phyloP scores from a whole-genome alignment of 345 rosid genomes.

The Luvunga scandens region DNA sequence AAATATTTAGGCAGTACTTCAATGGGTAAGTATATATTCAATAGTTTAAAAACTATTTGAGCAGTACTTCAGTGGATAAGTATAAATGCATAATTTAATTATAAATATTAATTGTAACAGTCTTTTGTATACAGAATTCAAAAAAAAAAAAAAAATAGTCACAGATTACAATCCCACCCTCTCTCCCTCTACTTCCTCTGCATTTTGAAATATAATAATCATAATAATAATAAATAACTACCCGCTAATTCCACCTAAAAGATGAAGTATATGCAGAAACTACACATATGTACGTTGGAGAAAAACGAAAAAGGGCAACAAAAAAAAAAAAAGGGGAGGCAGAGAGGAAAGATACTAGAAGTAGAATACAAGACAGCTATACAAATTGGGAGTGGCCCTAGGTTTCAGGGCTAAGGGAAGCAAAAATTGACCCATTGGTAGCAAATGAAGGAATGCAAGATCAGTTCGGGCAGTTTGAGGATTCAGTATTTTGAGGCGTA shows the following conservation, averaged over 20 bases:
- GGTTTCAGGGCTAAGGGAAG: conserved; percentile 10
- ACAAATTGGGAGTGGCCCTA: conserved; percentile 18
- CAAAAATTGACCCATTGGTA: conserved; percentile 3
- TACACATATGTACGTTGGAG: neutral
- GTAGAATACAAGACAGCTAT: neutral
- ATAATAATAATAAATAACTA: neutral
- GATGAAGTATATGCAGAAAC: neutral
- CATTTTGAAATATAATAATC: neutral
- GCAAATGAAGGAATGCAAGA: conserved; percentile 15
- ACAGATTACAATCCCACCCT: neutral
- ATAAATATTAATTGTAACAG: too few species aligned
- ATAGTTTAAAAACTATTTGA: too few species aligned
- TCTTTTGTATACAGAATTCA: too few species aligned
- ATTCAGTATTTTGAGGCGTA: neutral
- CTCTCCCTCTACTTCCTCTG: conserved; percentile 8
- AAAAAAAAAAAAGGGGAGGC: neutral
- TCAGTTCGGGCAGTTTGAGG: conserved; percentile 6
- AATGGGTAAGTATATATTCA: too few species aligned
- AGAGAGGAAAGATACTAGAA: neutral
- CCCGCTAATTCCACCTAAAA: neutral
- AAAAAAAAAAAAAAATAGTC: too few species aligned
- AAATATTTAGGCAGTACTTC: too few species aligned
- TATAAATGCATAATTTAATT: too few species aligned
- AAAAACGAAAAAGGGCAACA: neutral
- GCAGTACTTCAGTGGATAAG: too few species aligned